Evolutionary conservation across 768 basidiomycete species (phyloP).

Genomic region (Royoungia palumana): DNA sequence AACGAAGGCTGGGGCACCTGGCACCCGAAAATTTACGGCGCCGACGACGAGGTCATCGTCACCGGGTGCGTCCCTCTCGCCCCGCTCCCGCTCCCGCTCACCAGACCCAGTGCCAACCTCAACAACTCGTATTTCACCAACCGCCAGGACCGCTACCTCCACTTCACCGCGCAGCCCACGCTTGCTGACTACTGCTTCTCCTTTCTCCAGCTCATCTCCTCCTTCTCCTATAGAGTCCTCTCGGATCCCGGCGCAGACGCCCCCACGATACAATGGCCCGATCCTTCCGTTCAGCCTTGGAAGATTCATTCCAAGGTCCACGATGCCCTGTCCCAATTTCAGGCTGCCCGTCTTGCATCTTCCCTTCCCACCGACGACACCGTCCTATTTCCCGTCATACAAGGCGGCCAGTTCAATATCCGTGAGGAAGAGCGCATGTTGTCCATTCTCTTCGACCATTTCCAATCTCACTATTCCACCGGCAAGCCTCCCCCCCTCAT

Average conservation of each 20-base stretch:
- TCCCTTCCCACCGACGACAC: conserved; percentile 34
- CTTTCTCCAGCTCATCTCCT: conserved; percentile 64
- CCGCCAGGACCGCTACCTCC: conserved; percentile 91
- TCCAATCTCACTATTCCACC: conserved; percentile 25
- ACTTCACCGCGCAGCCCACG: conserved; percentile 55
- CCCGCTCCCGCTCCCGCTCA: conserved; percentile 1
- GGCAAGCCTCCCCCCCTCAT: conserved; percentile 41
- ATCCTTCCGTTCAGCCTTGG: conserved; percentile 63
- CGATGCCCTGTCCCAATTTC: conserved; percentile 56
- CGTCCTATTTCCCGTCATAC: conserved; percentile 76
- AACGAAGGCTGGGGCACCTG: conserved; percentile 99
- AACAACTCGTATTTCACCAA: conserved; percentile 92
- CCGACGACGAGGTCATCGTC: conserved; percentile 88
- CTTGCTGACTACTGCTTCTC: conserved; percentile 83
- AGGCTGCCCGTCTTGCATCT: conserved; percentile 38
- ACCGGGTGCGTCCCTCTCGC: conserved; percentile 63
- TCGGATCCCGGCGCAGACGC: conserved; percentile 36
- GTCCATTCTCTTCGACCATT: conserved; percentile 51
- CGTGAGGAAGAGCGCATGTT: conserved; percentile 79
- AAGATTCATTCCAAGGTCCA: conserved; percentile 60
- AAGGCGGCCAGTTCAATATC: conserved; percentile 84
- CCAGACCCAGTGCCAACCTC: conserved; percentile 74
- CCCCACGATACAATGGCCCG: conserved; percentile 66
- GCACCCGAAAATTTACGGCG: conserved; percentile 96
- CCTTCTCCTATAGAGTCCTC: conserved; percentile 61